These are phyloP conservation scores for Leptographium radiaticola DNA, from an alignment of 2,329 filamentous ascomycete species.

Conservation along the genomic window DNA sequence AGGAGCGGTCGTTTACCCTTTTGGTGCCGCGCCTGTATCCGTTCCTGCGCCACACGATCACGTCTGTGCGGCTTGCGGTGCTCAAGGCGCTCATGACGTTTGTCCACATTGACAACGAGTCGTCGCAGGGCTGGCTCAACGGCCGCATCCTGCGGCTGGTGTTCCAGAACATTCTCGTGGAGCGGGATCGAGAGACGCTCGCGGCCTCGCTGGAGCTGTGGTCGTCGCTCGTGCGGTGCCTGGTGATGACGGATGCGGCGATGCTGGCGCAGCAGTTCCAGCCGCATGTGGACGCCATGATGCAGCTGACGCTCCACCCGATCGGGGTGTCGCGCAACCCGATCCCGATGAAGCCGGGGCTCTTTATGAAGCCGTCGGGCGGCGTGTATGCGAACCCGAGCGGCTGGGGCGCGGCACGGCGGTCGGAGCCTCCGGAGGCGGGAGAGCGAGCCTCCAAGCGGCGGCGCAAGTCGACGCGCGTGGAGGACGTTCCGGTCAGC, in stretches of 20 bases:
- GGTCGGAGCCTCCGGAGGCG: constrained; percentile 38
- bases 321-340: constrained; percentile 86
- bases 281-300: constrained; percentile 63
- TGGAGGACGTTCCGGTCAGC: constrained; percentile 50
- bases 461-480: constrained; percentile 73
- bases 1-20: constrained; percentile 80
- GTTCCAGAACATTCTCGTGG: constrained; percentile 91
- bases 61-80: constrained; percentile 84
- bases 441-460: constrained; percentile 58
- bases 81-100: constrained; percentile 89
- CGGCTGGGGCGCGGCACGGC: constrained; percentile 30
- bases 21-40: constrained; percentile 90
- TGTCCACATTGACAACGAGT: constrained; percentile 66
- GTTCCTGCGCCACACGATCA: constrained; percentile 94
- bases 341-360: constrained; percentile 75
- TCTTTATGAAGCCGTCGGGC: constrained; percentile 91
- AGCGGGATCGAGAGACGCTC: constrained; percentile 74
- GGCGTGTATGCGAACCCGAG: constrained; percentile 53
- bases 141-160: constrained; percentile 77
- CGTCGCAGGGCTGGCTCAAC: constrained; percentile 83
- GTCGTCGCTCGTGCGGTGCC: constrained; percentile 59
- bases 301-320: constrained; percentile 76
- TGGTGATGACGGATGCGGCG: constrained; percentile 46
- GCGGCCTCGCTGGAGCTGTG: constrained; percentile 78
- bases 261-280: constrained; percentile 61